phyloP scores from a whole-genome alignment of 257 asterid species.

The Thymus quinquecostatus region DNA sequence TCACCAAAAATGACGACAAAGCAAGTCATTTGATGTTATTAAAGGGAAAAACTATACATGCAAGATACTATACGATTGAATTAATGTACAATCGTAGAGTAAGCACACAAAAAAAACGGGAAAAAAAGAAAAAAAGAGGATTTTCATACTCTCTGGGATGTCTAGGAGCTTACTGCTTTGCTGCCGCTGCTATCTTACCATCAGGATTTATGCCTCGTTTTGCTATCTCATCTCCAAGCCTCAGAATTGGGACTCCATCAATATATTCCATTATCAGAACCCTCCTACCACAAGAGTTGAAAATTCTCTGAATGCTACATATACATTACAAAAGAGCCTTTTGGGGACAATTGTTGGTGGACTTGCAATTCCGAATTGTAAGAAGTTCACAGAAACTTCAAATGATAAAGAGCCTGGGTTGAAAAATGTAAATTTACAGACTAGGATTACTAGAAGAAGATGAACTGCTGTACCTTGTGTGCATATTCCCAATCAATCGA shows the following conservation, averaged over 20 bases:
- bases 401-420: conserved; percentile 19
- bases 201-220: conserved; percentile 91
- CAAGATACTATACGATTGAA: conserved; percentile 3
- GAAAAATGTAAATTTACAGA: conserved; percentile 9
- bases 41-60: conserved; percentile 11
- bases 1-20: background rate
- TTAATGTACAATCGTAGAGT: conserved; percentile 11
- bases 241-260: conserved; percentile 89
- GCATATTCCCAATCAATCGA: conserved; percentile 58
- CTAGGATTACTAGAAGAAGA: conserved; percentile 23
- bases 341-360: background rate
- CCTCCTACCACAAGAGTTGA: conserved; percentile 59
- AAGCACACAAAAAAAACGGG: conserved; percentile 35
- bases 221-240: conserved; percentile 92
- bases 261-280: conserved; percentile 93
- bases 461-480: conserved; percentile 60
- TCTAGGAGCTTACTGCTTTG: conserved; percentile 90
- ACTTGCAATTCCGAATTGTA: conserved; percentile 12
- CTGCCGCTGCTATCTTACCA: conserved; percentile 88
- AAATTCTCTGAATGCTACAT: conserved; percentile 22
- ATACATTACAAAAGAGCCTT: conserved; percentile 15
- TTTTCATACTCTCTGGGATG: conserved; percentile 50
- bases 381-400: conserved; percentile 19
- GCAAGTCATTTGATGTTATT: background rate
- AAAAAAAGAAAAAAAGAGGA: conserved; percentile 41